A percentile compares a stretch with the other conserved stretches of the same genome.
Evolutionary conservation across 108 stramenopile species (phyloP).

Genomic region (Nitzschia sp.): DNA sequence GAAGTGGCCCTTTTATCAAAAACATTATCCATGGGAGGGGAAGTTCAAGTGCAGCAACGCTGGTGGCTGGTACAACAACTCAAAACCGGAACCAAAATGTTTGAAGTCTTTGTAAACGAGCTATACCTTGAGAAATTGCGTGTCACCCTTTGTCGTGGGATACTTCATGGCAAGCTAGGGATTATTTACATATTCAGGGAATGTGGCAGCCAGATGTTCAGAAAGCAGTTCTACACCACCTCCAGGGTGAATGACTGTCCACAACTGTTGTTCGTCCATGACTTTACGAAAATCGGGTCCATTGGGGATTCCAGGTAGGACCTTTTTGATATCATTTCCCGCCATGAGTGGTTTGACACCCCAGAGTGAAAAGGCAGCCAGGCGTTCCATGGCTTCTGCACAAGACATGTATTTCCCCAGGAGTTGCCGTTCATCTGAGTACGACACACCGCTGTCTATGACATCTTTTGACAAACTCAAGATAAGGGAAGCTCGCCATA

Average conservation of each 20-base stretch:
- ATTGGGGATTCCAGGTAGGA: conserved; percentile 61
- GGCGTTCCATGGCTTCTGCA: conserved; percentile 71
- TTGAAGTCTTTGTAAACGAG: background rate
- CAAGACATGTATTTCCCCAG: conserved; percentile 70
- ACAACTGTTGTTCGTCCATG: conserved; percentile 81
- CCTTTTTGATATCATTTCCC: conserved; percentile 64
- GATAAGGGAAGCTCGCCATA: conserved; percentile 76
- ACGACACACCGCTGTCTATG: conserved; percentile 32
- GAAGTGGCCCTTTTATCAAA: conserved; percentile 34
- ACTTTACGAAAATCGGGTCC: conserved; percentile 81
- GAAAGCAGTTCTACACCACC: conserved; percentile 52
- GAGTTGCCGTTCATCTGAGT: conserved; percentile 70
- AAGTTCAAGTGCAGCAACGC: conserved; percentile 15
- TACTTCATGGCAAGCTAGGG: too few species aligned
- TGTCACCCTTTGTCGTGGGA: too few species aligned
- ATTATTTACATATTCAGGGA: conserved; percentile 42
- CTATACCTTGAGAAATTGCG: too few species aligned
- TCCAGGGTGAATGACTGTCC: conserved; percentile 79
- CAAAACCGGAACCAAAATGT: conserved; percentile 22
- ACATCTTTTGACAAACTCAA: conserved; percentile 72
- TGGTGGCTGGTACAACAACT: conserved; percentile 15
- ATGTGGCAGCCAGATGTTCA: conserved; percentile 50
- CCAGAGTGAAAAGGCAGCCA: conserved; percentile 80
- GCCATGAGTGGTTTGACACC: conserved; percentile 69
- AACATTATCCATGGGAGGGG: conserved; percentile 23